Evolutionary conservation across 2,329 filamentous ascomycete genomes (phyloP).

Genomic region (Cucurbitaria berberidis): DNA sequence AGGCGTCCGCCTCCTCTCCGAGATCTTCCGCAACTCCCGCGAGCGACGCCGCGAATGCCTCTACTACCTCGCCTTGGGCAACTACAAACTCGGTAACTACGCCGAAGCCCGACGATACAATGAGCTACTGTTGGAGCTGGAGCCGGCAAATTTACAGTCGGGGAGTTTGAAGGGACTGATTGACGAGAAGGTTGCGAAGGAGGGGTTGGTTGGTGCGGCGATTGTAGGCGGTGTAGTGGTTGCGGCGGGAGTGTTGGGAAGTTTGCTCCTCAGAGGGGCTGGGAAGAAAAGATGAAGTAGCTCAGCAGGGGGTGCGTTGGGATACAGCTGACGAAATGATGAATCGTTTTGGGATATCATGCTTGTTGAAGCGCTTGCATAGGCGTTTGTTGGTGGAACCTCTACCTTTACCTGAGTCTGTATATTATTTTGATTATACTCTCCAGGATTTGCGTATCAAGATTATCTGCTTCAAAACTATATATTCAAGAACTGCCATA

Average conservation of each 20-base stretch:
- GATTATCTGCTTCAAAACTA: neutral
- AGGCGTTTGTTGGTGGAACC: conserved; percentile 36
- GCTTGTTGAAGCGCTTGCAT: conserved; percentile 18
- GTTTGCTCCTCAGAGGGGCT: conserved; percentile 76
- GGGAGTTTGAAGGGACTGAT: conserved; percentile 84
- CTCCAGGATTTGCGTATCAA: conserved; percentile 6
- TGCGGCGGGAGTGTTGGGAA: conserved; percentile 90
- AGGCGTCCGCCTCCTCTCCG: conserved; percentile 89
- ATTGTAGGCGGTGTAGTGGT: conserved; percentile 93
- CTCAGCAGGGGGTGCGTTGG: neutral
- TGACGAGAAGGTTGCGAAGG: conserved; percentile 94
- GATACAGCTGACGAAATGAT: neutral
- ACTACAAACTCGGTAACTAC: conserved; percentile 98
- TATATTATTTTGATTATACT: neutral
- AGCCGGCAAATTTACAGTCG: conserved; percentile 90
- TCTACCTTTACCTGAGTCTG: conserved; percentile 25
- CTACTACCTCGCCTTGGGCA: conserved; percentile 95
- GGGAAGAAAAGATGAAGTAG: conserved; percentile 62
- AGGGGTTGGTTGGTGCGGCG: conserved; percentile 91
- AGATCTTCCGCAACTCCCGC: conserved; percentile 93
- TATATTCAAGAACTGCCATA: neutral
- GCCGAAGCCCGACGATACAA: conserved; percentile 94
- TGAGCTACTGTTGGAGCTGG: conserved; percentile 86
- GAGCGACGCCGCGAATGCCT: conserved; percentile 96
- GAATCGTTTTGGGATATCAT: neutral